Evolutionary conservation across 2,329 filamentous ascomycete species (phyloP).

Genomic region (Alternaria brassicae): DNA sequence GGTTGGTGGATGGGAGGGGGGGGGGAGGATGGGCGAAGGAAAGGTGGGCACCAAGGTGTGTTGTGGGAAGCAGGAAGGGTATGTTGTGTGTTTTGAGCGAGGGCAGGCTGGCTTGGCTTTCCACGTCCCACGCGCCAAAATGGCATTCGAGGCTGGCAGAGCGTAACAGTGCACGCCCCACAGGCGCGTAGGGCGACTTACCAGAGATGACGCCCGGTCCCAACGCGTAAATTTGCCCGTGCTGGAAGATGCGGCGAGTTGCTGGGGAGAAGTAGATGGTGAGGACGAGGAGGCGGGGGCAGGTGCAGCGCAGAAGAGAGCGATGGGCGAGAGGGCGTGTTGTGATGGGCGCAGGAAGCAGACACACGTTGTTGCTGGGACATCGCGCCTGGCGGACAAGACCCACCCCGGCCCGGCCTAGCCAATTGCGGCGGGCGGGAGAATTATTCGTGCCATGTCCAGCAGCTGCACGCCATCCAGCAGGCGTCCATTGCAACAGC

Average conservation of each 20-base stretch:
- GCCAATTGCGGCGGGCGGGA: constrained; percentile 34
- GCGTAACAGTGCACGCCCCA: constrained; percentile 41
- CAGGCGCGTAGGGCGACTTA: constrained; percentile 43
- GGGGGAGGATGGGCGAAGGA: constrained; percentile 25
- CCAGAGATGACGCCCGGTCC: constrained; percentile 26
- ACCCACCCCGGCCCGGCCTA: constrained; percentile 29
- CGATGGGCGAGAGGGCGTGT: constrained; percentile 18
- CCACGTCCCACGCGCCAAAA: constrained; percentile 39
- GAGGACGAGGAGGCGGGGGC: not conserved
- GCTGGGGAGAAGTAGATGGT: constrained; percentile 5
- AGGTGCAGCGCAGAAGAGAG: constrained; percentile 22
- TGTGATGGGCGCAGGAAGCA: constrained; percentile 19
- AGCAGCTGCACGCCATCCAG: constrained; percentile 30
- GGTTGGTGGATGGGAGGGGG: constrained; percentile 20
- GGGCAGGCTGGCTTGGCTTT: constrained; percentile 33
- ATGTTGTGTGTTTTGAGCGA: constrained; percentile 48
- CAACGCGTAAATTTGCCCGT: constrained; percentile 33
- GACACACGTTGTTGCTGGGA: constrained; percentile 26
- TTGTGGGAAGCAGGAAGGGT: constrained; percentile 42
- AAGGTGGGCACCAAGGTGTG: constrained; percentile 46
- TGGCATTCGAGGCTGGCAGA: constrained; percentile 38
- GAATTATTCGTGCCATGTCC: constrained; percentile 40
- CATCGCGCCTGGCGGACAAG: constrained; percentile 23
- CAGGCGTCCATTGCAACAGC: constrained; percentile 28
- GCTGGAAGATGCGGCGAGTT: constrained; percentile 1